These are phyloP conservation scores for Dentipellis sp. DNA, from an alignment of 768 basidiomycete species.

Conservation along the genomic window DNA sequence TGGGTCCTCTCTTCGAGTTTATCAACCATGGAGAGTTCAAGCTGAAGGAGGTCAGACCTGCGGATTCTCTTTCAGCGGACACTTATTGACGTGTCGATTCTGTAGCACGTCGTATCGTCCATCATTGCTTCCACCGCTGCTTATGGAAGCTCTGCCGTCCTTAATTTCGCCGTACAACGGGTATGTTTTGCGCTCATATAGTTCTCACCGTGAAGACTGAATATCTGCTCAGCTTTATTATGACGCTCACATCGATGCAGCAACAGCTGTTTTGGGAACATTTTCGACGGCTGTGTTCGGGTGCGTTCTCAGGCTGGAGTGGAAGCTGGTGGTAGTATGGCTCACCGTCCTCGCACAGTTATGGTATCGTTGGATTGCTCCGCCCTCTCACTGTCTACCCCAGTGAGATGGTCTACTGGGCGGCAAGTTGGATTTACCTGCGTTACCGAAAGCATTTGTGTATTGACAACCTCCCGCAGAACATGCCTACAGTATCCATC, in stretches of 20 bases:
- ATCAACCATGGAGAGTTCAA: slow-evolving; percentile 50
- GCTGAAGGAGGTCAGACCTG: slow-evolving; percentile 42
- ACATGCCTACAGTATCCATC: slow-evolving; percentile 47
- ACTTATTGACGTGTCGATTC: not conserved
- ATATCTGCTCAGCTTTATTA: slow-evolving; percentile 40
- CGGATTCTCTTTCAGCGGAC: not conserved
- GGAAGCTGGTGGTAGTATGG: not conserved
- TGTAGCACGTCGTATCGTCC: slow-evolving; percentile 47
- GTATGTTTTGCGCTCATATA: slow-evolving; percentile 22
- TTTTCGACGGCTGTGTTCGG: slow-evolving; percentile 60
- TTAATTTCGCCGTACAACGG: slow-evolving; percentile 53
- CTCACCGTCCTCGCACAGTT: slow-evolving; percentile 26
- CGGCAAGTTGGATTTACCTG: slow-evolving; percentile 23
- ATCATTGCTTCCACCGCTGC: slow-evolving; percentile 50
- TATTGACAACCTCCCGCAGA: slow-evolving; percentile 21
- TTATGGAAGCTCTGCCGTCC: slow-evolving; percentile 41
- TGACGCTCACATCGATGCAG: slow-evolving; percentile 42
- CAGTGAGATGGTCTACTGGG: slow-evolving; percentile 58
- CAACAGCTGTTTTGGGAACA: slow-evolving; percentile 49
- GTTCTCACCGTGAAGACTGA: not conserved
- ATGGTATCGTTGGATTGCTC: slow-evolving; percentile 50
- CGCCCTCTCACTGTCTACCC: slow-evolving; percentile 53
- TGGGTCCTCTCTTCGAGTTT: slow-evolving; percentile 33
- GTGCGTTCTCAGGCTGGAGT: slow-evolving; percentile 20
- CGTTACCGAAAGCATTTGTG: not conserved